Evolutionary conservation across 1,284 basidiomycete genomes (phyloP).

Genomic region (Cutaneotrichosporon sp.): DNA sequence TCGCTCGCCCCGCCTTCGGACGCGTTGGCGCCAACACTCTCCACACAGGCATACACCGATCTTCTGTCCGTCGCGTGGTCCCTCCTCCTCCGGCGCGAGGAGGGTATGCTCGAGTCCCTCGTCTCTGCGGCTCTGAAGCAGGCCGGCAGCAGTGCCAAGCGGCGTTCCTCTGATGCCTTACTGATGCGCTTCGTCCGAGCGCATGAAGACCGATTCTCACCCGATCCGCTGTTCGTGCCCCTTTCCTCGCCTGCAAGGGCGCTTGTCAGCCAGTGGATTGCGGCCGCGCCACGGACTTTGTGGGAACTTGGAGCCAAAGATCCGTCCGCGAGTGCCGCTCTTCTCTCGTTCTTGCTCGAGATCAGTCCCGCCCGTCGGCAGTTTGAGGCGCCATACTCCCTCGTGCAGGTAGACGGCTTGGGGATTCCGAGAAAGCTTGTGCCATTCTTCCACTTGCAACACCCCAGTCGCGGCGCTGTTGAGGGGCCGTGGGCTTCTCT

Average conservation of each 20-base stretch:
- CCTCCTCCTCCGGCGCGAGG: conserved; percentile 55
- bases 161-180: conserved; percentile 56
- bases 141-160: conserved; percentile 44
- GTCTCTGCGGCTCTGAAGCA: conserved; percentile 37
- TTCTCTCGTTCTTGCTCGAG: conserved; percentile 31
- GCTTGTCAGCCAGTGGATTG: conserved; percentile 42
- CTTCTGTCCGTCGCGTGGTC: conserved; percentile 81
- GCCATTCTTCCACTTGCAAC: conserved; percentile 71
- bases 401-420: conserved; percentile 51
- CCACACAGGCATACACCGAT: conserved; percentile 60
- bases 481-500: conserved; percentile 70
- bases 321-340: conserved; percentile 57
- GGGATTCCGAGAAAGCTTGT: conserved; percentile 51
- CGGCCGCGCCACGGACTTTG: conserved; percentile 68
- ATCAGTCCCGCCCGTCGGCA: conserved; percentile 24
- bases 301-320: conserved; percentile 73
- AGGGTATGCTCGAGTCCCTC: conserved; percentile 18
- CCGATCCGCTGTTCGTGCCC: conserved; percentile 40
- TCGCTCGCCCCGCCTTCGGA: conserved; percentile 52
- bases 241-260: conserved; percentile 21
- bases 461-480: conserved; percentile 63
- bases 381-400: conserved; percentile 45
- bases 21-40: conserved; percentile 54
- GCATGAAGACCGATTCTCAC: conserved; percentile 39
- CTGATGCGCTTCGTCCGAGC: conserved; percentile 64